A percentile compares a stretch with the other conserved stretches of the same genome.
Conservation (phyloP, 1,284 basidiomycete species). For the Boletellus deceptivus region DNA sequence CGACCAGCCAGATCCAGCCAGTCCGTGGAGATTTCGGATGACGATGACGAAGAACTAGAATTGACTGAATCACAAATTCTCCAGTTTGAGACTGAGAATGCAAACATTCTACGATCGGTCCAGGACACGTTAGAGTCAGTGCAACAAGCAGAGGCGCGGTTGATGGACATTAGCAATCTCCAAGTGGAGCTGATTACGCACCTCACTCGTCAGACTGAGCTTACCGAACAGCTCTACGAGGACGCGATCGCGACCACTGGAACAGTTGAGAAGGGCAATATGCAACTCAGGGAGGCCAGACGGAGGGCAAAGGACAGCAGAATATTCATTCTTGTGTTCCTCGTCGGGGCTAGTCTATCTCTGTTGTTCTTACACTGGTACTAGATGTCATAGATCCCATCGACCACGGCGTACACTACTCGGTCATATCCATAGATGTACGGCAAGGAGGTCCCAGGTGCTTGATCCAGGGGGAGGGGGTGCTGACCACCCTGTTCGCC, state of each 20-base stretch:
- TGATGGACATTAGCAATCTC: conserved; percentile 87
- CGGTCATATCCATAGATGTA: conserved; percentile 1
- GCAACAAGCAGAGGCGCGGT: conserved; percentile 82
- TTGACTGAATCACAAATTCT: conserved; percentile 82
- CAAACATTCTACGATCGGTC: conserved; percentile 75
- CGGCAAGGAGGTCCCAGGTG: too few relatives aligned
- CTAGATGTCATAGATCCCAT: conserved; percentile 31
- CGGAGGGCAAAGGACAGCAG: conserved; percentile 80
- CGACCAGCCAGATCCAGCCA: conserved; percentile 25
- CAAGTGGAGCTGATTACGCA: conserved; percentile 88
- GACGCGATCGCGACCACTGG: conserved; percentile 84
- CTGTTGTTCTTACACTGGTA: conserved; percentile 87
- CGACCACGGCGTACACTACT: conserved; percentile 6
- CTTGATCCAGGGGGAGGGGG: neutral
- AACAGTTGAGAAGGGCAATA: conserved; percentile 84
- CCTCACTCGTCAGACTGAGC: conserved; percentile 83
- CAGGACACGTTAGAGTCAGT: conserved; percentile 84
- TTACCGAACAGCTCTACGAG: conserved; percentile 86
- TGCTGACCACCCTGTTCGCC: conserved; percentile 44
- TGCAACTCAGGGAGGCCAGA: conserved; percentile 80
- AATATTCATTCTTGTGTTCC: conserved; percentile 81
- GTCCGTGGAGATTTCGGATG: conserved; percentile 49
- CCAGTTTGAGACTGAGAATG: conserved; percentile 89
- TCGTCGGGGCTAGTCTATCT: conserved; percentile 82
- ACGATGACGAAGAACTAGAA: conserved; percentile 72